Evolutionary conservation across 257 asterid genomes (phyloP).

Genomic region (Knoxia roxburghii): DNA sequence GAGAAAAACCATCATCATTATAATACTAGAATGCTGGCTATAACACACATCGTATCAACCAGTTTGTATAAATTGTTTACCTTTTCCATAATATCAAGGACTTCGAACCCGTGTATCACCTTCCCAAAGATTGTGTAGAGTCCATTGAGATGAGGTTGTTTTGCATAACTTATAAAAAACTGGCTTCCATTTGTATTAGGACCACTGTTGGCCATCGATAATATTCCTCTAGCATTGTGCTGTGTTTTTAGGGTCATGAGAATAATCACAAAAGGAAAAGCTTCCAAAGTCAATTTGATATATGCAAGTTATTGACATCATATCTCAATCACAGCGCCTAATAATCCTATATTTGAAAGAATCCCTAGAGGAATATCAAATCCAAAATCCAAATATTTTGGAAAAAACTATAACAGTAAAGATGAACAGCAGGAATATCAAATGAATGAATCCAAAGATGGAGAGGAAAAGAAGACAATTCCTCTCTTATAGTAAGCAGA

Average conservation of each 20-base stretch:
- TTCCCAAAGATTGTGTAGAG: slow-evolving; percentile 86
- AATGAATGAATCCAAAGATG: no score
- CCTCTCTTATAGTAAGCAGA: no score
- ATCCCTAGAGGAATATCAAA: no score
- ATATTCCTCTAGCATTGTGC: slow-evolving; percentile 97
- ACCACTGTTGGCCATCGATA: slow-evolving; percentile 95
- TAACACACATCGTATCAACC: no score
- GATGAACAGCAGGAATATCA: no score
- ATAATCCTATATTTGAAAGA: no score
- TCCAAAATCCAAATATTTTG: no score
- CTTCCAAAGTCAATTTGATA: neutral
- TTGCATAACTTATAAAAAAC: slow-evolving; percentile 74
- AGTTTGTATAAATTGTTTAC: slow-evolving; percentile 21
- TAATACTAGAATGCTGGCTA: neutral
- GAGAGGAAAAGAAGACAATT: no score
- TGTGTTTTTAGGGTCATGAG: slow-evolving; percentile 22
- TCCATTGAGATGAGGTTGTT: slow-evolving; percentile 94
- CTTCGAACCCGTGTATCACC: slow-evolving; percentile 95
- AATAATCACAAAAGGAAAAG: neutral
- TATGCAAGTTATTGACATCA: neutral
- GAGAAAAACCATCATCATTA: neutral
- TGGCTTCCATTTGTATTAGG: slow-evolving; percentile 97
- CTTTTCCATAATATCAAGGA: slow-evolving; percentile 98
- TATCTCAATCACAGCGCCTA: neutral
- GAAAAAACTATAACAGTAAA: no score